Evolutionary conservation across 108 stramenopile genomes (phyloP).

Genomic region (Nannochloropsis salina): DNA sequence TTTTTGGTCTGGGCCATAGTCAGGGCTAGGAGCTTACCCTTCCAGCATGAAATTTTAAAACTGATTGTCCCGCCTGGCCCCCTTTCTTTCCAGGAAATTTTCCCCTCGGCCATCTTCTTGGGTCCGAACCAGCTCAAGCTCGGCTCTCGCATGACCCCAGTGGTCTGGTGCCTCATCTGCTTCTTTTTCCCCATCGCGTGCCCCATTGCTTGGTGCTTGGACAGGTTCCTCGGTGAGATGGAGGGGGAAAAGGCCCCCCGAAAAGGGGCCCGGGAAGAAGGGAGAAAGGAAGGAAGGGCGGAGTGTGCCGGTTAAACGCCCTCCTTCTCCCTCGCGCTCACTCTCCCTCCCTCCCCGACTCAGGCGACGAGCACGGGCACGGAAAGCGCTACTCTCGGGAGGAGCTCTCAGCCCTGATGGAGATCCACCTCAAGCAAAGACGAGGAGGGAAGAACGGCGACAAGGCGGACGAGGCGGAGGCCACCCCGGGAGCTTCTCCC

Average conservation of each 20-base stretch:
- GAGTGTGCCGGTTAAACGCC: no score
- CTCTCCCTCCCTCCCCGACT: neutral
- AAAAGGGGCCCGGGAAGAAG: no score
- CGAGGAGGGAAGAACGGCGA: neutral
- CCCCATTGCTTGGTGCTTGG: slow-evolving; percentile 77
- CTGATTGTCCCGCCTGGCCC: neutral
- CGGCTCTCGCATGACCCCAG: slow-evolving; percentile 64
- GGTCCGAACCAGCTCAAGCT: slow-evolving; percentile 77
- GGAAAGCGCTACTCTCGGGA: slow-evolving; percentile 43
- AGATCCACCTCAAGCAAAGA: slow-evolving; percentile 46
- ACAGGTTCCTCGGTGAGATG: slow-evolving; percentile 28
- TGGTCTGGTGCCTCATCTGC: slow-evolving; percentile 69
- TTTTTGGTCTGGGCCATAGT: no score
- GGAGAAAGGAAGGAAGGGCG: no score
- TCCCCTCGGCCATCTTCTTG: slow-evolving; percentile 79
- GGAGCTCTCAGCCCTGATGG: slow-evolving; percentile 42
- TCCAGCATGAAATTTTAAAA: no score
- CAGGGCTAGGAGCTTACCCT: no score
- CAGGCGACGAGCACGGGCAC: slow-evolving; percentile 16
- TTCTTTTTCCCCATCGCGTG: slow-evolving; percentile 70
- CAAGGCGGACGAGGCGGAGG: neutral
- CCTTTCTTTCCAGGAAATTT: slow-evolving; percentile 55
- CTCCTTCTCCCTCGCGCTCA: neutral
- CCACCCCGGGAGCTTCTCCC: neutral
- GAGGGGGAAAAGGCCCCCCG: no score